Conservation (phyloP, 192 early-diverging fungal genomes). For the Linnemannia hyalina region DNA sequence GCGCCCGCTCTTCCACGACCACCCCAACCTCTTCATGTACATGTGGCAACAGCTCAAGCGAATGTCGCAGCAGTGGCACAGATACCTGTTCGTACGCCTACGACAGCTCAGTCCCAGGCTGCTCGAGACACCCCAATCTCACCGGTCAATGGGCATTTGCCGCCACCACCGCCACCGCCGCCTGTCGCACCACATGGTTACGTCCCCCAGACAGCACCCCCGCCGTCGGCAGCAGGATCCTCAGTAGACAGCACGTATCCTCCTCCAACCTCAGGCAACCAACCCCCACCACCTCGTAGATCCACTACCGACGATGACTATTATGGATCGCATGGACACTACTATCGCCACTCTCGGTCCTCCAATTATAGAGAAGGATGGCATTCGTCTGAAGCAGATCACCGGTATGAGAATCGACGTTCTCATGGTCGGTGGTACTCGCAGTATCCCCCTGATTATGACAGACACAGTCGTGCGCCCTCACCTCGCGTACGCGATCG, state of each 20-base stretch:
- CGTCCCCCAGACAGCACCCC: constrained; percentile 1
- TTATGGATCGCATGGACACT: constrained; percentile 51
- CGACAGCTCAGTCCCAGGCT: not conserved
- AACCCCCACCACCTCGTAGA: constrained; percentile 34
- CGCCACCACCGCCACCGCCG: constrained; percentile 42
- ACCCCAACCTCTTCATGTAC: constrained; percentile 11
- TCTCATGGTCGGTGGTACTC: constrained; percentile 20
- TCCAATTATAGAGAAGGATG: constrained; percentile 30
- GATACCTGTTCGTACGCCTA: not conserved
- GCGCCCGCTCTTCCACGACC: constrained; percentile 23
- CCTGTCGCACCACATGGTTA: constrained; percentile 26
- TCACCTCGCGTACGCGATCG: constrained; percentile 30
- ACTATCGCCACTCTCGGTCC: constrained; percentile 43
- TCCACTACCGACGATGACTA: constrained; percentile 31
- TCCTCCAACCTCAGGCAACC: constrained; percentile 10
- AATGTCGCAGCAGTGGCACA: not conserved
- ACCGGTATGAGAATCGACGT: constrained; percentile 33
- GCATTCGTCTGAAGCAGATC: constrained; percentile 26
- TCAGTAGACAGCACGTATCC: constrained; percentile 14
- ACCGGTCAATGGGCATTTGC: constrained; percentile 22
- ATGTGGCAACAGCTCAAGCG: not conserved
- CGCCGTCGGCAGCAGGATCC: constrained; percentile 2
- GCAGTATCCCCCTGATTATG: constrained; percentile 31
- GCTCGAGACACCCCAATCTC: not conserved
- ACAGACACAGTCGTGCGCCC: constrained; percentile 31